Evolutionary conservation across 176 grass and related monocot genomes (phyloP), one percentile per base, ranked within the genome.

Genomic region (Aegilops umbellulata): DNA sequence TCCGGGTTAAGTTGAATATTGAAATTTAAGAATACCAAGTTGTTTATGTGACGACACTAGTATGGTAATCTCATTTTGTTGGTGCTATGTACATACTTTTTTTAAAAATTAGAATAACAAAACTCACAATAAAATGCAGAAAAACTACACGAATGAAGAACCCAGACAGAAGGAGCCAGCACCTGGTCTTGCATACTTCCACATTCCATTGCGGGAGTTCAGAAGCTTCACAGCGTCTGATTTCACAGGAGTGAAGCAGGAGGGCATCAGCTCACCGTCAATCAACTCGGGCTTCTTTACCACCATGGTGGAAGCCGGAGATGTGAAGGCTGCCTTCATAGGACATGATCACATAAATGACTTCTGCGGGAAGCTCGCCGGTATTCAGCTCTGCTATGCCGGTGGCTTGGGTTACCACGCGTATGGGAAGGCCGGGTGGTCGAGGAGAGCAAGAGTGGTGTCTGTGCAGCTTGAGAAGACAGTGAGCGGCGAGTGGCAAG

Each of bases 381-480:
- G 88, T 58, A 92, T 98, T 83, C 90, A 94, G 27, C 69, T 98
- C 19, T 98, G 96, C 57, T 98, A 98, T 74, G 91, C 91, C 69
- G 96, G 96, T 61, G 96, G 96, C 8, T 95, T 98, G 26, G 96
- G 96, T 22, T 98, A 98, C 86, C 96, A 98, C 78, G 96, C 96
- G 7, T 98, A 95, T 29, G 96, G 93, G 32, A 92, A 94, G 84
- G 93, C 96, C 1, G 93, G 96, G 19, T 98, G 96, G 96, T 83
- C 96, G 22, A 95, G 96, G 75, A 95, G 96, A 82, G 90, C 93
- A 7, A 95, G 96, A 70, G 92, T 98, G 78, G 84, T 98, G 88
- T 98, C 91, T 15, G 92, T 91, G 71, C 85, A 81, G 42, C 87
- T 98, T 16, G 93, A 94, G 55, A 95, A 94, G 70, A 88, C 91